Evolutionary conservation across 225 moss, liverwort and hornwort genomes (phyloP), one percentile per base, ranked within the genome.

Genomic region (Takakia lepidozioides): DNA sequence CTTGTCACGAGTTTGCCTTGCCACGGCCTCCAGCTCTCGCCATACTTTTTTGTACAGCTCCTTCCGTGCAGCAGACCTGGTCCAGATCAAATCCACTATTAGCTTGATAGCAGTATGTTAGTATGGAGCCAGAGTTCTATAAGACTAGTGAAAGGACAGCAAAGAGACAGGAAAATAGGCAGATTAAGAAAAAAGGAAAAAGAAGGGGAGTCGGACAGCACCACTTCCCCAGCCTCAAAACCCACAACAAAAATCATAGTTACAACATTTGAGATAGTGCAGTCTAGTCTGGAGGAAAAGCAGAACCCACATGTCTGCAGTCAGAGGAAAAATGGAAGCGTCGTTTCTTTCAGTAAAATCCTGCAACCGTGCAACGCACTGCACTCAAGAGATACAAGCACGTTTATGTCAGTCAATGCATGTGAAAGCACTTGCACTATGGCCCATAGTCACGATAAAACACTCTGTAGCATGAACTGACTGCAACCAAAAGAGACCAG

Each of bases 41-140:
- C 89, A 89, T 47, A 89, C 66, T 55, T 75, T 85, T 61, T 68
- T 85, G 57, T 85, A 89, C 13, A 85, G 63, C 20, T 85, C 89
- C 69, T 46, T 74, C 49, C 80, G 73, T 39, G 66, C 79, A 64
- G 67, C 69, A 52, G 85, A 76, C 79, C 88, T 89, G 84, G 38
- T 51, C 55, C 57, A 65, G 36, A 55, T 37, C 62, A 46, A 56
- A 49, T 52, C 20, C 47, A 45, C 40, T 14, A 29, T 54, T 25
- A 59, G 15, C 26, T 48, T 54, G 51, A 45, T 62, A 63, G 32
- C 23, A 36, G 45, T n/a, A n/a, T n/a, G n/a, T n/a, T n/a, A n/a
- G n/a, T n/a, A n/a, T n/a, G n/a, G n/a, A n/a, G n/a, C n/a, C n/a
- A n/a, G n/a, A n/a, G n/a, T n/a, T n/a, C n/a, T n/a, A n/a, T n/a